Evolutionary conservation across 495 filamentous ascomycete species (phyloP).

Genomic region (Talaromyces ruber): DNA sequence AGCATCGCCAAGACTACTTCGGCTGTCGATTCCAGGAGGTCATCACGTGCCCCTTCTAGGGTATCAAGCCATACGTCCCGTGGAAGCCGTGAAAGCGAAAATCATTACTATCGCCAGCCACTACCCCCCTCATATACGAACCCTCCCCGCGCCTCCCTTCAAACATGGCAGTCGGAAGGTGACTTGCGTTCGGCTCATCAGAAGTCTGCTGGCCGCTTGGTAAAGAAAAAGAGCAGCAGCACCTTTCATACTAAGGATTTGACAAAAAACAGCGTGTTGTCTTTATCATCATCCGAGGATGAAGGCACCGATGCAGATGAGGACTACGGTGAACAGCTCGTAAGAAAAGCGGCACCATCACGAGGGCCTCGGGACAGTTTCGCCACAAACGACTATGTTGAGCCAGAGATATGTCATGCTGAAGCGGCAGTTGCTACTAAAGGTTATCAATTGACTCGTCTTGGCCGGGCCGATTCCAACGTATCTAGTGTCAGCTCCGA

Average conservation of each 20-base stretch:
- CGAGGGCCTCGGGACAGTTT: slow-evolving; percentile 23
- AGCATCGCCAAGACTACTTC: not conserved
- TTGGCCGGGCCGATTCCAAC: slow-evolving; percentile 21
- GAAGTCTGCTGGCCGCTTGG: slow-evolving; percentile 16
- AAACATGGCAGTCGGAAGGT: slow-evolving; percentile 12
- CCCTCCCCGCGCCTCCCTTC: slow-evolving; percentile 8
- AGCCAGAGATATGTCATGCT: slow-evolving; percentile 35
- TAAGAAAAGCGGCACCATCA: not conserved
- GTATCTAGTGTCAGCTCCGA: slow-evolving; percentile 16
- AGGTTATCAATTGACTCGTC: slow-evolving; percentile 16
- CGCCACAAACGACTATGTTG: slow-evolving; percentile 27
- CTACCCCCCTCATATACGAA: not conserved
- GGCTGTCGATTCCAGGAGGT: not conserved
- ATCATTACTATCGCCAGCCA: not conserved
- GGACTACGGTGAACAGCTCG: not conserved
- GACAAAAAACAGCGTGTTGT: slow-evolving; percentile 44
- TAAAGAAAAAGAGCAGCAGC: slow-evolving; percentile 32
- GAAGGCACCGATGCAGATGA: slow-evolving; percentile 13
- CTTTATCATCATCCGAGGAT: slow-evolving; percentile 49
- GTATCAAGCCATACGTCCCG: not conserved
- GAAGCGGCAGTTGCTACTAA: slow-evolving; percentile 26
- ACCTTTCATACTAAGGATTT: slow-evolving; percentile 38
- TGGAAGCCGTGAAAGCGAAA: not conserved
- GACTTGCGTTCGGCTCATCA: slow-evolving; percentile 1
- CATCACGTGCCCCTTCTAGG: not conserved